phyloP scores from a whole-genome alignment of 768 basidiomycete species.

The Termitomyces sp. region DNA sequence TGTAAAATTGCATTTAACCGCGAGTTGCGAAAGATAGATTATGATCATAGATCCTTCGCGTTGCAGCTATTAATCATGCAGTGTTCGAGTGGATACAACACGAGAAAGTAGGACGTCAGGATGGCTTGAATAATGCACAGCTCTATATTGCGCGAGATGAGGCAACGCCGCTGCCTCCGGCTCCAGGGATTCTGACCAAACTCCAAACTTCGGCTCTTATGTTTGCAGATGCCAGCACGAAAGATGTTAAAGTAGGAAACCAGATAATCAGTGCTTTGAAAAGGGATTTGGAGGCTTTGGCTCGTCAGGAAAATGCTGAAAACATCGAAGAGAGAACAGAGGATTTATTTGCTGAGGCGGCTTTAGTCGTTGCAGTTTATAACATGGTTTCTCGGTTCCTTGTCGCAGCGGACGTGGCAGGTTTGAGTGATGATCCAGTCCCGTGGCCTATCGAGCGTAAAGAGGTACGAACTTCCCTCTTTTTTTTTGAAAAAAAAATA shows the following conservation, averaged over 20 bases:
- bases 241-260: slow-evolving; percentile 36
- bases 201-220: slow-evolving; percentile 46
- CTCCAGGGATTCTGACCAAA: slow-evolving; percentile 33
- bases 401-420: slow-evolving; percentile 54
- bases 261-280: slow-evolving; percentile 35
- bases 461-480: slow-evolving; percentile 25
- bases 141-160: slow-evolving; percentile 50
- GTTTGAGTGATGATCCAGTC: slow-evolving; percentile 37
- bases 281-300: slow-evolving; percentile 25
- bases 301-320: slow-evolving; percentile 13
- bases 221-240: slow-evolving; percentile 59
- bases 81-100: slow-evolving; percentile 56
- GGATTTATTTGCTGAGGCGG: slow-evolving; percentile 49
- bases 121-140: slow-evolving; percentile 48
- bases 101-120: slow-evolving; percentile 40
- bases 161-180: slow-evolving; percentile 32
- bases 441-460: slow-evolving; percentile 45
- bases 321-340: slow-evolving; percentile 25
- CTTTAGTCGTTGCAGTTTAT: slow-evolving; percentile 47
- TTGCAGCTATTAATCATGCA: slow-evolving; percentile 44
- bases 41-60: slow-evolving; percentile 36
- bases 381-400: slow-evolving; percentile 71
- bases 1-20: neutral
- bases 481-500: no score
- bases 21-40: neutral